A percentile compares a stretch with the other conserved stretches of the same genome.
These are phyloP conservation scores for Akanthomyces uredinophilus DNA, from an alignment of 2,329 filamentous ascomycete genomes.

Conservation along the genomic window DNA sequence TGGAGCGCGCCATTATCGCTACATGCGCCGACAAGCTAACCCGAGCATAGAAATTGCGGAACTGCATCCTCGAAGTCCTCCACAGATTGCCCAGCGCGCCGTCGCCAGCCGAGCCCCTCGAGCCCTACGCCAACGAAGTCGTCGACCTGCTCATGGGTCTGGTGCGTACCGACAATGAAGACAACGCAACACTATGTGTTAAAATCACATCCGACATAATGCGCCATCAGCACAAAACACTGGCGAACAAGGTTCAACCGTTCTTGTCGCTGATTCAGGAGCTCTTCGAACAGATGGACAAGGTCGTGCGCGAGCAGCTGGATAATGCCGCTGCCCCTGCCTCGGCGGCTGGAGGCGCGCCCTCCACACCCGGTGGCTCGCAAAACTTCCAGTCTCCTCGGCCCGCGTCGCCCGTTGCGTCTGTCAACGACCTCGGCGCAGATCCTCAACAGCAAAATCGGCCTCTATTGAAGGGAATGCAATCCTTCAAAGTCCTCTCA, in stretches of 20 bases:
- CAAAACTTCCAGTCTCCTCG: slow-evolving; percentile 80
- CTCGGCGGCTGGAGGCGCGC: slow-evolving; percentile 49
- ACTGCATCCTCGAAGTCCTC: slow-evolving; percentile 89
- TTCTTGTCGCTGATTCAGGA: slow-evolving; percentile 92
- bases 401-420: slow-evolving; percentile 82
- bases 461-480: slow-evolving; percentile 85
- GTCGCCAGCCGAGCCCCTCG: slow-evolving; percentile 73
- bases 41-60: slow-evolving; percentile 68
- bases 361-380: slow-evolving; percentile 61
- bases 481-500: slow-evolving; percentile 96
- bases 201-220: slow-evolving; percentile 98
- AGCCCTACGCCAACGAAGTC: slow-evolving; percentile 81
- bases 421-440: slow-evolving; percentile 69
- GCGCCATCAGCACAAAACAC: slow-evolving; percentile 81
- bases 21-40: slow-evolving; percentile 16
- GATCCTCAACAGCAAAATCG: slow-evolving; percentile 78
- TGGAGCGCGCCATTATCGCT: not conserved
- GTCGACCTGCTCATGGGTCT: slow-evolving; percentile 87
- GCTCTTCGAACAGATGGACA: slow-evolving; percentile 91
- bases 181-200: slow-evolving; percentile 96
- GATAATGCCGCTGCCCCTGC: slow-evolving; percentile 63
- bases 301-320: slow-evolving; percentile 90
- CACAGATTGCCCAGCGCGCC: slow-evolving; percentile 72
- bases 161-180: slow-evolving; percentile 90
- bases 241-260: slow-evolving; percentile 73